phyloP scores from a whole-genome alignment of 1,284 basidiomycete species.

The Ustilago xerochloae region DNA sequence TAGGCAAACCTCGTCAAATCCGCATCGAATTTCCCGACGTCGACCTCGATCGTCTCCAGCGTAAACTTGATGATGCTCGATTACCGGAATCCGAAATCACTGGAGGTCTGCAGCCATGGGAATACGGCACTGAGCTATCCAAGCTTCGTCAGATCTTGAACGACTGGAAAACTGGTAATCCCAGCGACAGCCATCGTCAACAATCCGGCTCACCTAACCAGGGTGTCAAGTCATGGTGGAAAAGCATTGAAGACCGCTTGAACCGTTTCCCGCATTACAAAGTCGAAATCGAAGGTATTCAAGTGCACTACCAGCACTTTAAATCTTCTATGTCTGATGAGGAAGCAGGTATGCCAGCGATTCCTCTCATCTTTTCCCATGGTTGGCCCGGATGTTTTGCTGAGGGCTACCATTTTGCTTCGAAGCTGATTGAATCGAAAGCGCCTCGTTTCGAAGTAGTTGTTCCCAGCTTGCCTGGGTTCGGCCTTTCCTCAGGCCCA shows the following conservation, averaged over 20 bases:
- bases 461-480: slow-evolving; percentile 60
- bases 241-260: slow-evolving; percentile 34
- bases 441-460: slow-evolving; percentile 54
- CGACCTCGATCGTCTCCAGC: slow-evolving; percentile 47
- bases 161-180: slow-evolving; percentile 46
- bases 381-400: slow-evolving; percentile 60
- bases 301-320: slow-evolving; percentile 55
- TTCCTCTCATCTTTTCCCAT: slow-evolving; percentile 58
- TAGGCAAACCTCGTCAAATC: slow-evolving; percentile 29
- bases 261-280: slow-evolving; percentile 45
- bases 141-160: slow-evolving; percentile 43
- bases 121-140: slow-evolving; percentile 51
- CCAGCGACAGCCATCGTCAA: slow-evolving; percentile 22
- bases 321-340: slow-evolving; percentile 24
- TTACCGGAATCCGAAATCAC: slow-evolving; percentile 43
- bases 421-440: slow-evolving; percentile 26
- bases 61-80: slow-evolving; percentile 48
- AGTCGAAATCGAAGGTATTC: slow-evolving; percentile 49
- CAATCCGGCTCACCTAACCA: slow-evolving; percentile 10
- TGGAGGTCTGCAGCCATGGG: slow-evolving; percentile 39
- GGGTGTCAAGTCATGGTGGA: slow-evolving; percentile 54
- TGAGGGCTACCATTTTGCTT: slow-evolving; percentile 42
- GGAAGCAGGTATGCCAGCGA: slow-evolving; percentile 29
- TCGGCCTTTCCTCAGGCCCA: slow-evolving; percentile 46
- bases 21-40: slow-evolving; percentile 33